Conservation (phyloP, 208 protist genomes). For the Jaenimonas drosophilae region DNA sequence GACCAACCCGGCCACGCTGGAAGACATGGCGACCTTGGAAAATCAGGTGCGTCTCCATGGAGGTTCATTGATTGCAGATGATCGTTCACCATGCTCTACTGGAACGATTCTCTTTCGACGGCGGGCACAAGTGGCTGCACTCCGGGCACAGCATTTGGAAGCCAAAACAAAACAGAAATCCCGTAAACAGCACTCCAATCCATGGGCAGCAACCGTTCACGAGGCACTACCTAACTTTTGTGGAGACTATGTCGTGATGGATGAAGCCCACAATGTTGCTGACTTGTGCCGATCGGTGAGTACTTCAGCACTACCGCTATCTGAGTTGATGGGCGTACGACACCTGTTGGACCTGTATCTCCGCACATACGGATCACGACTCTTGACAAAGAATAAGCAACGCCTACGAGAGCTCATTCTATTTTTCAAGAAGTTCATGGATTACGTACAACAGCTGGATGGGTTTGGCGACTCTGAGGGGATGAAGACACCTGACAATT, state of each 20-base stretch:
- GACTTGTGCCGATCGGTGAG: conserved; percentile 88
- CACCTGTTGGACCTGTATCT: conserved; percentile 56
- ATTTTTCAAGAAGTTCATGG: conserved; percentile 38
- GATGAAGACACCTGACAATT: too few relatives aligned
- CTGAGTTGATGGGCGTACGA: conserved; percentile 29
- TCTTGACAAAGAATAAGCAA: conserved; percentile 85
- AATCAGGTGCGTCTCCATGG: too few relatives aligned
- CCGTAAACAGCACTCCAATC: conserved; percentile 21
- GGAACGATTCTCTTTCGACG: not conserved
- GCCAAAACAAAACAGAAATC: too few relatives aligned
- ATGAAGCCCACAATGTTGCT: conserved; percentile 95
- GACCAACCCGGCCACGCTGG: conserved; percentile 36
- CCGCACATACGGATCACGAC: conserved; percentile 51
- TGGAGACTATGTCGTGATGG: conserved; percentile 87
- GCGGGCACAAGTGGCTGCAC: not conserved
- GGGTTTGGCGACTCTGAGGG: not conserved
- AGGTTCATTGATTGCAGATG: too few relatives aligned
- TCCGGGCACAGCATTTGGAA: not conserved
- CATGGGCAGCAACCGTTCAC: conserved; percentile 12
- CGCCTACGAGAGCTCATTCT: conserved; percentile 71
- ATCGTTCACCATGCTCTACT: too few relatives aligned
- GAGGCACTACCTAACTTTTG: conserved; percentile 39
- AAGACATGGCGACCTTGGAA: conserved; percentile 12
- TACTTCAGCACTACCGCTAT: conserved; percentile 22
- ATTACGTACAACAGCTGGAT: not conserved